These are phyloP conservation scores for Pseudogymnoascus sp. DNA, from an alignment of 2,329 filamentous ascomycete genomes.

Conservation along the genomic window DNA sequence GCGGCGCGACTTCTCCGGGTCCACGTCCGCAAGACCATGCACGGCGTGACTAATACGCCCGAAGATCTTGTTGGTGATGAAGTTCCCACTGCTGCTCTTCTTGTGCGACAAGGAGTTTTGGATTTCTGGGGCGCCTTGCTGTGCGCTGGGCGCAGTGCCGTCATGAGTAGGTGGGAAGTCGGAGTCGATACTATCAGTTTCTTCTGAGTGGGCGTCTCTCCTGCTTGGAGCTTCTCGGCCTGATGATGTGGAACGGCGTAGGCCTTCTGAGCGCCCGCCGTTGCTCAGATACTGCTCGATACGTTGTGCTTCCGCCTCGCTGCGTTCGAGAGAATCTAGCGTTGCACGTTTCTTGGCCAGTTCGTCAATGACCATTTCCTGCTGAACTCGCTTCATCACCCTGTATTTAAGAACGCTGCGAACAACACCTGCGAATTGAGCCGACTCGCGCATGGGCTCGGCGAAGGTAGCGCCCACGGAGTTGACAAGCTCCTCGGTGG, in stretches of 20 bases:
- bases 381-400: slow-evolving; percentile 88
- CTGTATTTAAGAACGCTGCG: slow-evolving; percentile 81
- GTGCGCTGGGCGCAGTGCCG: slow-evolving; percentile 65
- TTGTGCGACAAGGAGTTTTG: slow-evolving; percentile 50
- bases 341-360: slow-evolving; percentile 76
- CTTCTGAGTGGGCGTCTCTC: slow-evolving; percentile 47
- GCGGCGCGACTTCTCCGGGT: slow-evolving; percentile 83
- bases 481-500: slow-evolving; percentile 81
- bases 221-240: slow-evolving; percentile 41
- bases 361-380: slow-evolving; percentile 94
- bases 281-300: slow-evolving; percentile 87
- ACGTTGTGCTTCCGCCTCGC: slow-evolving; percentile 83
- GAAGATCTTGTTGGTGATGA: slow-evolving; percentile 89
- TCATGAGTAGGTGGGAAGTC: slow-evolving; percentile 89
- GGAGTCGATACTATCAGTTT: slow-evolving; percentile 86
- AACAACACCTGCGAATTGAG: slow-evolving; percentile 93
- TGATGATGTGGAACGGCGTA: slow-evolving; percentile 58
- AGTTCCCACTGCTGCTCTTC: slow-evolving; percentile 78
- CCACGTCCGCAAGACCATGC: slow-evolving; percentile 90
- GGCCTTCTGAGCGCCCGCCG: slow-evolving; percentile 54
- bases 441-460: slow-evolving; percentile 95
- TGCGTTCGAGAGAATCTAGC: slow-evolving; percentile 83
- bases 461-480: slow-evolving; percentile 90
- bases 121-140: slow-evolving; percentile 57
- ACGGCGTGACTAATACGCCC: slow-evolving; percentile 92